Percentiles rank a stretch among this genome's conserved stretches.
phyloP scores from a whole-genome alignment of 176 grass and related monocot species.

The Panicum miliaceum region DNA sequence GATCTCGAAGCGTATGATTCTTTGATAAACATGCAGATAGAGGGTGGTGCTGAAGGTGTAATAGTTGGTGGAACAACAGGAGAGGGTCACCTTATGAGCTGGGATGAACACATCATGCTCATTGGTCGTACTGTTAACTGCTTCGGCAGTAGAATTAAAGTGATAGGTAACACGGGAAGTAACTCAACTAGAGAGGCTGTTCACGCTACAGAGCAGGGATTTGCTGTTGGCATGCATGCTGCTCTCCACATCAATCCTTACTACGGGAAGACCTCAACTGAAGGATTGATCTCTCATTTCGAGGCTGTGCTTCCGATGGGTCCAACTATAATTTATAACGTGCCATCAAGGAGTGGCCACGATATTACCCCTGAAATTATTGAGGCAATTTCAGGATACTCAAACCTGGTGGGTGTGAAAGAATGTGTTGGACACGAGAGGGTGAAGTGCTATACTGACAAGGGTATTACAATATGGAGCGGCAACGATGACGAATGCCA shows the following conservation, averaged over 20 bases:
- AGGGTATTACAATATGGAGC: slow-evolving; percentile 75
- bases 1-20: slow-evolving; percentile 95
- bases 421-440: slow-evolving; percentile 82
- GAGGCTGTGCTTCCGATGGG: slow-evolving; percentile 74
- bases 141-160: slow-evolving; percentile 89
- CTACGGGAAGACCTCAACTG: slow-evolving; percentile 82
- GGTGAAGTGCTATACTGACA: slow-evolving; percentile 72
- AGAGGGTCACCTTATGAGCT: slow-evolving; percentile 98
- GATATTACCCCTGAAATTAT: slow-evolving; percentile 83
- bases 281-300: slow-evolving; percentile 80
- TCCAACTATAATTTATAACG: slow-evolving; percentile 87
- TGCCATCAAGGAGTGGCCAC: slow-evolving; percentile 80
- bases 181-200: slow-evolving; percentile 94
- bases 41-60: slow-evolving; percentile 76
- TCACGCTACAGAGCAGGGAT: slow-evolving; percentile 87
- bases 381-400: slow-evolving; percentile 48
- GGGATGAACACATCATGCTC: slow-evolving; percentile 98
- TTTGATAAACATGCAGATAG: slow-evolving; percentile 78
- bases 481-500: slow-evolving; percentile 77
- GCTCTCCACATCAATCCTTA: slow-evolving; percentile 98
- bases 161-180: slow-evolving; percentile 94
- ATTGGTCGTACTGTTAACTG: slow-evolving; percentile 95
- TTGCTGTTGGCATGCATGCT: slow-evolving; percentile 92
- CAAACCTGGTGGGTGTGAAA: slow-evolving; percentile 84
- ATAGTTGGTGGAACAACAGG: slow-evolving; percentile 93